phyloP scores from a whole-genome alignment of 2,329 filamentous ascomycete genomes.

The Aspergillus aculeatus region DNA sequence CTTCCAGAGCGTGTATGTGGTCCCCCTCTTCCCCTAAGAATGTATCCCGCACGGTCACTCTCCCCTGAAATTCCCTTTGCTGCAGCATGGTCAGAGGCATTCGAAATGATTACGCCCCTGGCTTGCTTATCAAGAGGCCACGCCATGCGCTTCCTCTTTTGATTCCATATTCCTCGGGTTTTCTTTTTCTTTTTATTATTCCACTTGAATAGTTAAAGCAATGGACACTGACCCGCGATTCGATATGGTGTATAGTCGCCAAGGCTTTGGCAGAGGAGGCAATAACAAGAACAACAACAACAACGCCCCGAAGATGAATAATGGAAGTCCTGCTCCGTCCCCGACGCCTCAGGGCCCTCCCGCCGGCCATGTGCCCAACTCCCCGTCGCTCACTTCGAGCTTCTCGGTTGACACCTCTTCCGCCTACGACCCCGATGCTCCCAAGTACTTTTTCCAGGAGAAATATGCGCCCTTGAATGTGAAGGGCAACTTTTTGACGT shows the following conservation, averaged over 20 bases:
- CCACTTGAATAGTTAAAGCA: constrained; percentile 13
- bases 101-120: constrained; percentile 1
- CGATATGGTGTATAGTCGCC: constrained; percentile 39
- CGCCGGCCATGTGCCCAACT: constrained; percentile 35
- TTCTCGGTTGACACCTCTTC: constrained; percentile 37
- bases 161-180: constrained; percentile 2
- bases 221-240: constrained; percentile 28
- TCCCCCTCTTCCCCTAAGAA: constrained; percentile 8
- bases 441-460: constrained; percentile 53
- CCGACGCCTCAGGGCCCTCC: constrained; percentile 31
- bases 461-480: constrained; percentile 77
- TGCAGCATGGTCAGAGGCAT: neutral
- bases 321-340: constrained; percentile 32
- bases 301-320: constrained; percentile 41
- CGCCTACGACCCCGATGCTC: constrained; percentile 42
- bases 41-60: constrained; percentile 20
- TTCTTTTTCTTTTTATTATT: constrained; percentile 10
- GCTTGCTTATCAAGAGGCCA: neutral
- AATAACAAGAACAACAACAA: constrained; percentile 46
- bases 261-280: constrained; percentile 49
- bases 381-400: constrained; percentile 41
- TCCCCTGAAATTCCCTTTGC: constrained; percentile 25
- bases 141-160: constrained; percentile 5
- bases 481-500: constrained; percentile 95
- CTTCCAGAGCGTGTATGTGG: constrained; percentile 51